Conservation (phyloP, 2,329 filamentous ascomycete genomes). For the Diaporthe aspalathi region DNA sequence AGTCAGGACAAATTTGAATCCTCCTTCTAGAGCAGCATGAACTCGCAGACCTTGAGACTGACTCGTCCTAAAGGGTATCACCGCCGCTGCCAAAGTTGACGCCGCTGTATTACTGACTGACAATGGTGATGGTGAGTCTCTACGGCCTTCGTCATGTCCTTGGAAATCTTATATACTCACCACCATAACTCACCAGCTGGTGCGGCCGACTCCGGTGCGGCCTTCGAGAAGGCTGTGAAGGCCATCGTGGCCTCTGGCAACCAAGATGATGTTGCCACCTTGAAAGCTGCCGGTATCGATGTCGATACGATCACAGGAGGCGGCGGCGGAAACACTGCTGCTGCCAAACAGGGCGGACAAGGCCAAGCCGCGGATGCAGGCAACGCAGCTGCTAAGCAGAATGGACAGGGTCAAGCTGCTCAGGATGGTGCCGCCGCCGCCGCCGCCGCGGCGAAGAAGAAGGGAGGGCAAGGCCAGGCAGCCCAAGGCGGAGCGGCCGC, state of each 20-base stretch:
- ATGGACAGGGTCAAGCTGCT: background rate
- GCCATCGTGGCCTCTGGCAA: slow-evolving; percentile 23
- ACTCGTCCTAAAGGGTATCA: background rate
- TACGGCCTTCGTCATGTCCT: background rate
- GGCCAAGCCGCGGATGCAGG: background rate
- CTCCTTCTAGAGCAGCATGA: background rate
- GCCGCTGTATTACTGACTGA: slow-evolving; percentile 27
- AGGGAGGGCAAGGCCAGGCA: background rate
- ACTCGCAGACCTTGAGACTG: background rate
- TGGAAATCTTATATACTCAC: background rate
- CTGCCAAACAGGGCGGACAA: background rate
- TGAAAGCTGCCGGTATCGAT: slow-evolving; percentile 26
- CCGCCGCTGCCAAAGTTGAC: slow-evolving; percentile 28
- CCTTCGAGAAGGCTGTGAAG: slow-evolving; percentile 30
- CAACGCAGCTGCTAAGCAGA: background rate
- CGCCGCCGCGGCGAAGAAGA: too few relatives aligned
- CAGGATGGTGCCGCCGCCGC: background rate
- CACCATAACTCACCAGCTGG: background rate
- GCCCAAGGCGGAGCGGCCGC: background rate
- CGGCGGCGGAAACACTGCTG: background rate
- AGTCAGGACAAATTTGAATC: background rate
- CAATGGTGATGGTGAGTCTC: slow-evolving; percentile 26
- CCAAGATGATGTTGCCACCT: slow-evolving; percentile 7
- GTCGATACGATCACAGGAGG: background rate
- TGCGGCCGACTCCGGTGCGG: slow-evolving; percentile 16